A percentile compares a stretch with the other conserved stretches of the same genome.
phyloP scores from a whole-genome alignment of 2,329 filamentous ascomycete species.

The Setomelanomma holmii region DNA sequence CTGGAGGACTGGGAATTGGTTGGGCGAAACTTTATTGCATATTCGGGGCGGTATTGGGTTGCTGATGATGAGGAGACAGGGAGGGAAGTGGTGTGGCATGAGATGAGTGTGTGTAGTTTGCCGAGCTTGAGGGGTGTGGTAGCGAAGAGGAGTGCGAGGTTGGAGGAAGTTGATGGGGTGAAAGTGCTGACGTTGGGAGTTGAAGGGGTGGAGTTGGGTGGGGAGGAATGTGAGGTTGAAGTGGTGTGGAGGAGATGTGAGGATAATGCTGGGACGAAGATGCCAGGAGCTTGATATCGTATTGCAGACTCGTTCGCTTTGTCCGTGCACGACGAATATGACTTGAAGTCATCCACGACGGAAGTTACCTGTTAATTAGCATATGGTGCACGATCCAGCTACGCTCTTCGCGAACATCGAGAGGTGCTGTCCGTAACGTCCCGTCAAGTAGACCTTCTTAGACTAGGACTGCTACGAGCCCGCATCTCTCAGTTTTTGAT shows the following conservation, averaged over 20 bases:
- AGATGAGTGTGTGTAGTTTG: constrained; percentile 6
- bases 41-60: constrained; percentile 13
- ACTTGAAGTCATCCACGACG: no score
- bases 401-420: no score
- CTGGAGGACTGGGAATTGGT: constrained; percentile 13
- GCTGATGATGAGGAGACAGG: constrained; percentile 2
- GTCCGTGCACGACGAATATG: no score
- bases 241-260: constrained; percentile 10
- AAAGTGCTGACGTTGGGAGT: not conserved
- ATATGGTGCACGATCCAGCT: no score
- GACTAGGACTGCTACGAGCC: no score
- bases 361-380: no score
- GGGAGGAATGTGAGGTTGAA: constrained; percentile 4
- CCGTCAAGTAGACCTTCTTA: no score
- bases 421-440: no score
- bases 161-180: not conserved
- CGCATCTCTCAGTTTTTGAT: no score
- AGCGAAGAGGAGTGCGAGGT: constrained; percentile 3
- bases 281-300: not conserved
- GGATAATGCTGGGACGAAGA: not conserved
- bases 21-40: constrained; percentile 16
- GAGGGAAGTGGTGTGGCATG: constrained; percentile 3
- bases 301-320: no score
- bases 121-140: constrained; percentile 2
- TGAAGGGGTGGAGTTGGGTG: constrained; percentile 1